Evolutionary conservation across 352 stramenopile genomes (phyloP), one percentile per base, ranked within the genome.

Genomic region (Pythium sp.): DNA sequence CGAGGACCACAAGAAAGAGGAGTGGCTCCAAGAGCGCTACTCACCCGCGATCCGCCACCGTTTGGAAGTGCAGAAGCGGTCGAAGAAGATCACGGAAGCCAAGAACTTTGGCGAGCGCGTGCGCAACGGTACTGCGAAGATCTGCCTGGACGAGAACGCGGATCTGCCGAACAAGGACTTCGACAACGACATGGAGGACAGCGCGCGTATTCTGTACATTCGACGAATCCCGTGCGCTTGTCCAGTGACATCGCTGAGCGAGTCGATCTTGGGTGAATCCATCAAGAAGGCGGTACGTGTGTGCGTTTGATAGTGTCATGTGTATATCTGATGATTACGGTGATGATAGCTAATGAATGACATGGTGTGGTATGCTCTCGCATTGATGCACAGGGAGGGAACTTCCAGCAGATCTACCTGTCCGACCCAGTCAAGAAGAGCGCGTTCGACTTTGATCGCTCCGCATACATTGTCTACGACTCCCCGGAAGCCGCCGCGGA

Each of bases 11-110:
- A 95, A 95, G 72, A 75, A 78, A 12, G 85, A 95, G 56, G 87
- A 95, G 64, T 95, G 87, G 87, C 79, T 95, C n/a, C 87, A 93
- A 68, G 85, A 93, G 60, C 85, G 85, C 46, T 95, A 95, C 71
- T 93, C 85, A 1, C 87, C 87, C 6, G 85, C 86, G 54, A 89
- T 95, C 58, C 80, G 81, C 36, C 73, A 87, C 62, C 84, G 86
- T 11, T 67, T 90, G 4, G 77, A 92, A 24, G 82, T 82, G 43
- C 74, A 89, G 24, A 92, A 93, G 72, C 79, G 72, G 7, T 65
- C 76, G n/a, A 80, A 83, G 58, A 89, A 92, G 73, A 77, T 90
- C 5, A 82, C 79, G 8, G 87, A 92, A 59, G 87, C 84, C 56
- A 94, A 94, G 65, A 78, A 77, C 30, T 94, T 95, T 72, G 70